These are phyloP conservation scores for Coniochaeta hoffmannii DNA, from an alignment of 2,329 filamentous ascomycete species.

Conservation along the genomic window DNA sequence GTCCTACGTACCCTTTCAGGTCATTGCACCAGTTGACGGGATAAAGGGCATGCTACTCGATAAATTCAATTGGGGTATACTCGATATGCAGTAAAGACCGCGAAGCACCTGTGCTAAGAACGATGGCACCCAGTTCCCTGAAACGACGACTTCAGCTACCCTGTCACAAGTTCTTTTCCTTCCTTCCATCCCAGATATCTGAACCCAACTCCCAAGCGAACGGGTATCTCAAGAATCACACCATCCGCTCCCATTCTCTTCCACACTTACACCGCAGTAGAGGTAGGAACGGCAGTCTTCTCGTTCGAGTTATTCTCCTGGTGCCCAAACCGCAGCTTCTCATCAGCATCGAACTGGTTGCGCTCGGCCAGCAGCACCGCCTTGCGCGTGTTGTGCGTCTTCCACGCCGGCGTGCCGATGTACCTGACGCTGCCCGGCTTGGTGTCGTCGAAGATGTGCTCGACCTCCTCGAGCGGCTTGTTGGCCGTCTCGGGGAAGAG, in stretches of 20 bases:
- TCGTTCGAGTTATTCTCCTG: slow-evolving; percentile 10
- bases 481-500: slow-evolving; percentile 27
- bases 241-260: not conserved
- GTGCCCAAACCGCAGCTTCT: slow-evolving; percentile 21
- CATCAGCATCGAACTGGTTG: slow-evolving; percentile 24
- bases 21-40: no score
- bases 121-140: not conserved
- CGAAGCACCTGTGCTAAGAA: not conserved
- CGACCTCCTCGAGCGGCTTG: slow-evolving; percentile 26
- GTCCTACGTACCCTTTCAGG: no score
- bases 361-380: slow-evolving; percentile 24
- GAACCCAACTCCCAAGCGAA: not conserved
- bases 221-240: not conserved
- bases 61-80: not conserved
- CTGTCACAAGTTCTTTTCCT: not conserved
- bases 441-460: slow-evolving; percentile 25
- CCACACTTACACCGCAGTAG: not conserved
- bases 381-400: slow-evolving; percentile 28
- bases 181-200: not conserved
- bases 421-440: slow-evolving; percentile 26
- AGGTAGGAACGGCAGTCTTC: not conserved
- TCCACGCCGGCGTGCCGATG: slow-evolving; percentile 34
- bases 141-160: not conserved
- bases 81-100: not conserved
- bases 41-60: not conserved